Percentiles rank a stretch among this genome's conserved stretches.
phyloP scores from a whole-genome alignment of 2,329 filamentous ascomycete species.

The Aspergillus awamori region DNA sequence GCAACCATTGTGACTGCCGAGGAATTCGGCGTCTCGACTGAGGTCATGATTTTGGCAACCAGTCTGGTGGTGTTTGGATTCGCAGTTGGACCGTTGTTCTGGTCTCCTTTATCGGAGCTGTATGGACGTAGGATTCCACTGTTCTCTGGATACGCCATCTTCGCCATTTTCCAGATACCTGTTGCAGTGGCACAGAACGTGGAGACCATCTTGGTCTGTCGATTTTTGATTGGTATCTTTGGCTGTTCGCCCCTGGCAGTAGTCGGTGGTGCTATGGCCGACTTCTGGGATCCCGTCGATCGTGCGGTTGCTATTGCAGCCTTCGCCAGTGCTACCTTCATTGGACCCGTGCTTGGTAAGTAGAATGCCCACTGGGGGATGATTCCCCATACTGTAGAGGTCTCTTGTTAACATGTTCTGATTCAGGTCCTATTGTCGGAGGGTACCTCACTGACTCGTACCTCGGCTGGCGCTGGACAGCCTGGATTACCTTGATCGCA shows the following conservation, averaged over 20 bases:
- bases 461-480: slow-evolving; percentile 61
- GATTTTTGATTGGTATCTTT: slow-evolving; percentile 59
- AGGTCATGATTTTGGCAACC: slow-evolving; percentile 47
- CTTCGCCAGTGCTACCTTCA: slow-evolving; percentile 52
- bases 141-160: slow-evolving; percentile 52
- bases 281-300: slow-evolving; percentile 53
- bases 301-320: slow-evolving; percentile 50
- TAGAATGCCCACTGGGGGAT: neutral
- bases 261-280: slow-evolving; percentile 52
- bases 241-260: slow-evolving; percentile 56
- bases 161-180: slow-evolving; percentile 59
- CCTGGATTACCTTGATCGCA: slow-evolving; percentile 58
- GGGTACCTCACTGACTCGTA: slow-evolving; percentile 53
- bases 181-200: slow-evolving; percentile 58
- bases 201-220: slow-evolving; percentile 56
- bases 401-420: neutral
- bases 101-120: slow-evolving; percentile 51
- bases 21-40: slow-evolving; percentile 47
- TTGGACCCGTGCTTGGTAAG: slow-evolving; percentile 50
- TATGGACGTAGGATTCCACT: slow-evolving; percentile 55
- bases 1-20: slow-evolving; percentile 44
- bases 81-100: slow-evolving; percentile 57
- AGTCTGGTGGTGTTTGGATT: slow-evolving; percentile 53
- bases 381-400: too few species aligned
- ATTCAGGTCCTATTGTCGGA: slow-evolving; percentile 50